Conservation (phyloP, 2,329 filamentous ascomycete genomes). For the Claviceps sp. region DNA sequence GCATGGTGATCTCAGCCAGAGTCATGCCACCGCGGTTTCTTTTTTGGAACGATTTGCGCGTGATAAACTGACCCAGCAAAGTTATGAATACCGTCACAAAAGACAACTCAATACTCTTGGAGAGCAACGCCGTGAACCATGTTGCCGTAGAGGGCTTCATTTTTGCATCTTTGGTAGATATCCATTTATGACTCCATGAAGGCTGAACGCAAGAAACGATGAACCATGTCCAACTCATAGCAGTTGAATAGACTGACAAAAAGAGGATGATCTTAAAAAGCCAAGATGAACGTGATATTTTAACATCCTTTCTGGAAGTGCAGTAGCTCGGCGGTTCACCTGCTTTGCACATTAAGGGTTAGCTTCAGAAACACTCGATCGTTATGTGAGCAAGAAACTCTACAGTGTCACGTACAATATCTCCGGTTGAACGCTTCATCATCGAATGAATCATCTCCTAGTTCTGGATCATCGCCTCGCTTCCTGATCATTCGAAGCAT, state of each 20-base stretch:
- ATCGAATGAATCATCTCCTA: not conserved
- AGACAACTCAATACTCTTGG: slow-evolving; percentile 64
- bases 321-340: slow-evolving; percentile 20
- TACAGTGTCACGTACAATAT: slow-evolving; percentile 14
- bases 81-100: slow-evolving; percentile 69
- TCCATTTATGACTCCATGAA: slow-evolving; percentile 39
- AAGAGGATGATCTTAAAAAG: slow-evolving; percentile 32
- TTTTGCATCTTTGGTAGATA: slow-evolving; percentile 30
- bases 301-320: slow-evolving; percentile 10
- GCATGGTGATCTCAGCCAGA: slow-evolving; percentile 66
- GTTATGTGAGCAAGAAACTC: not conserved
- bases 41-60: slow-evolving; percentile 50
- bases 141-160: slow-evolving; percentile 51
- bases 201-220: slow-evolving; percentile 47
- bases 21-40: slow-evolving; percentile 54
- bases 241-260: slow-evolving; percentile 48
- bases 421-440: slow-evolving; percentile 19
- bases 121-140: slow-evolving; percentile 52
- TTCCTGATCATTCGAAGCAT: too few species aligned
- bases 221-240: slow-evolving; percentile 54
- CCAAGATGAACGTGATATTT: slow-evolving; percentile 21
- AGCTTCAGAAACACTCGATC: too few species aligned
- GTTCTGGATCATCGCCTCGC: not conserved
- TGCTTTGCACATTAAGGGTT: not conserved
- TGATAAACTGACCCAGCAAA: slow-evolving; percentile 61